These are phyloP conservation scores for Madurella fahalii DNA, from an alignment of 2,329 filamentous ascomycete genomes.

Conservation along the genomic window DNA sequence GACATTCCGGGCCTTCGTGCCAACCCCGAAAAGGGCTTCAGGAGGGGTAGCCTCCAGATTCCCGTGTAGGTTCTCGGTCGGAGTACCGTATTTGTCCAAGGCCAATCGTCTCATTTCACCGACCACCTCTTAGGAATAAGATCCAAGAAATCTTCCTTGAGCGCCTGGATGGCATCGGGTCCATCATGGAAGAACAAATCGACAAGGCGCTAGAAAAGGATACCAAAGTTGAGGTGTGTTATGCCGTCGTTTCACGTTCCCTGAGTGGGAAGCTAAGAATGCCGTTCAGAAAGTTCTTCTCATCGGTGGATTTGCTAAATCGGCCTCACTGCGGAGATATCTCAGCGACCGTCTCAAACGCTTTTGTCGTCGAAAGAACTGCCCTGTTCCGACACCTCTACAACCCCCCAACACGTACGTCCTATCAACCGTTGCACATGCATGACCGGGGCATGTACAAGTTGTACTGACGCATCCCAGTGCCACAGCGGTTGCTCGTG, in stretches of 20 bases:
- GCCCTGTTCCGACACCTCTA: slow-evolving; percentile 1
- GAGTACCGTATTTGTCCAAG: too few relatives aligned
- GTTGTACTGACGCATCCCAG: slow-evolving; percentile 7
- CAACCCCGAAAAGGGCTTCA: slow-evolving; percentile 7
- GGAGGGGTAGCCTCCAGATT: slow-evolving; percentile 8
- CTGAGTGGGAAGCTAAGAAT: too few relatives aligned
- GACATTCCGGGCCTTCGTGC: slow-evolving; percentile 12
- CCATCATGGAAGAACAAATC: slow-evolving; percentile 4
- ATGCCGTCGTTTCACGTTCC: too few relatives aligned
- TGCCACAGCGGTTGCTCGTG: slow-evolving; percentile 29
- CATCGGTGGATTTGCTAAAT: slow-evolving; percentile 32
- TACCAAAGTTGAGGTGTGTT: slow-evolving; percentile 13
- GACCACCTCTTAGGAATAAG: slow-evolving; percentile 7
- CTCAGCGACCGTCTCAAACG: slow-evolving; percentile 16
- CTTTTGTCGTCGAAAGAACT: slow-evolving; percentile 4
- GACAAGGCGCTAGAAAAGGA: slow-evolving; percentile 5
- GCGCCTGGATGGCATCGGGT: slow-evolving; percentile 8
- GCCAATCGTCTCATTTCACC: neutral
- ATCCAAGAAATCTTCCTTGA: slow-evolving; percentile 17
- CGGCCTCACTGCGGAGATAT: slow-evolving; percentile 25
- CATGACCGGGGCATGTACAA: neutral
- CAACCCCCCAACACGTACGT: slow-evolving; percentile 3
- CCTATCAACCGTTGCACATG: too few relatives aligned
- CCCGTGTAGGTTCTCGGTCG: slow-evolving; percentile 1
- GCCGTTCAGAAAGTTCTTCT: slow-evolving; percentile 28